phyloP scores from a whole-genome alignment of 306 rosid genomes.

The Casuarina cunninghamiana region DNA sequence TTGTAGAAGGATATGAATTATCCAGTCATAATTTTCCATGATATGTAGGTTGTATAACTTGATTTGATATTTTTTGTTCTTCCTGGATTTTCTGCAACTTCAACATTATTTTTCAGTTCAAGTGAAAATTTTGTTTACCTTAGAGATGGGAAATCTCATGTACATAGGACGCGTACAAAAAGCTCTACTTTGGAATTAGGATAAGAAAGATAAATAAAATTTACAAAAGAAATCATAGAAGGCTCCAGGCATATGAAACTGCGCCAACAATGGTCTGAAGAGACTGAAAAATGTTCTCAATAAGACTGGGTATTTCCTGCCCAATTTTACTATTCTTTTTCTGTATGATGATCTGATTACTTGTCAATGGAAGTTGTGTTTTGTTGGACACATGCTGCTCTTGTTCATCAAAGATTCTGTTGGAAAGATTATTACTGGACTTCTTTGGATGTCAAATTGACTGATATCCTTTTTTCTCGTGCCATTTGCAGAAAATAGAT shows the following conservation, averaged over 20 bases:
- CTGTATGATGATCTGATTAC: background rate
- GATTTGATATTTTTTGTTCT: background rate
- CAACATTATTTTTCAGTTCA: background rate
- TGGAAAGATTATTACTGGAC: background rate
- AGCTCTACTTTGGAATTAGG: background rate
- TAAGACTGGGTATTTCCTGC: background rate
- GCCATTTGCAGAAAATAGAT: slow-evolving; percentile 69
- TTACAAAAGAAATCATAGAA: background rate
- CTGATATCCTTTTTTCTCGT: background rate
- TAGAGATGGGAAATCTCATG: background rate
- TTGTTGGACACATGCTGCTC: background rate
- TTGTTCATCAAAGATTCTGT: background rate
- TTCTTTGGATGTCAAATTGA: background rate
- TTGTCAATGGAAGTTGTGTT: background rate
- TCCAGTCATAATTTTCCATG: background rate
- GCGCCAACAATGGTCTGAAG: background rate
- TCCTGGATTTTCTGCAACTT: background rate
- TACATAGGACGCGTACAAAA: background rate
- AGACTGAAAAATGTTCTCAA: background rate
- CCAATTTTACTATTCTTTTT: background rate
- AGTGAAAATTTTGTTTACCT: background rate
- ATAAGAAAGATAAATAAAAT: background rate
- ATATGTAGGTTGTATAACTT: background rate
- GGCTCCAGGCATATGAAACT: background rate
- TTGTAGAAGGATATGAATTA: background rate